These are phyloP conservation scores for Barnettozyma salicaria DNA, from an alignment of 805 yeast species.

Conservation along the genomic window DNA sequence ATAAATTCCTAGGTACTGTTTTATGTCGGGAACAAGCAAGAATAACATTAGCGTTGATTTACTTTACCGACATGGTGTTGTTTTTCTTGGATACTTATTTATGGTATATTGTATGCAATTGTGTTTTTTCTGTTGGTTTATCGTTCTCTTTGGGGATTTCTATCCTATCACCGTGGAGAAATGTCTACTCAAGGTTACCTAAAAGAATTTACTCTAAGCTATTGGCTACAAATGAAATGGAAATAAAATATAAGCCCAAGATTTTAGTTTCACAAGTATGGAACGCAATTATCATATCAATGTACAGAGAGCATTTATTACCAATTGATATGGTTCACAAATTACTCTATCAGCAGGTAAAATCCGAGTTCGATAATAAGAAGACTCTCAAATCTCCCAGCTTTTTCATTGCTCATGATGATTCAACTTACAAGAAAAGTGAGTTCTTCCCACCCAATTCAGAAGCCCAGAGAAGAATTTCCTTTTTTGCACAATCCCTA, in stretches of 20 bases:
- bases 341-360: slow-evolving; percentile 44
- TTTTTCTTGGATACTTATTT: slow-evolving; percentile 79
- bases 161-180: slow-evolving; percentile 86
- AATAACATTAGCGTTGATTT: slow-evolving; percentile 47
- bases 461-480: slow-evolving; percentile 76
- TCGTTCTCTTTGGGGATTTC: slow-evolving; percentile 77
- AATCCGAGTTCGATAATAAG: slow-evolving; percentile 30
- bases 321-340: slow-evolving; percentile 68
- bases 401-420: slow-evolving; percentile 80
- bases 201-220: slow-evolving; percentile 70
- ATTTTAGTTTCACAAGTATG: slow-evolving; percentile 63
- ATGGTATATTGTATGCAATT: slow-evolving; percentile 81
- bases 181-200: slow-evolving; percentile 69
- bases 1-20: slow-evolving; percentile 42
- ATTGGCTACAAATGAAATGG: slow-evolving; percentile 37
- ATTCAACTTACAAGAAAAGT: slow-evolving; percentile 53
- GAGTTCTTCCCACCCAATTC: slow-evolving; percentile 57
- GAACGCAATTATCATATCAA: slow-evolving; percentile 78
- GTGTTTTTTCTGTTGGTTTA: slow-evolving; percentile 61
- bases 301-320: slow-evolving; percentile 75
- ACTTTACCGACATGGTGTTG: slow-evolving; percentile 57
- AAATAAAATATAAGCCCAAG: slow-evolving; percentile 40
- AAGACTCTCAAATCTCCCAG: slow-evolving; percentile 59
- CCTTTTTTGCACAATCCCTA: slow-evolving; percentile 85
- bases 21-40: slow-evolving; percentile 55